Evolutionary conservation across 169 alveolate genomes (phyloP), one percentile per base, ranked within the genome.

Genomic region (Cryptosporidium felis): DNA sequence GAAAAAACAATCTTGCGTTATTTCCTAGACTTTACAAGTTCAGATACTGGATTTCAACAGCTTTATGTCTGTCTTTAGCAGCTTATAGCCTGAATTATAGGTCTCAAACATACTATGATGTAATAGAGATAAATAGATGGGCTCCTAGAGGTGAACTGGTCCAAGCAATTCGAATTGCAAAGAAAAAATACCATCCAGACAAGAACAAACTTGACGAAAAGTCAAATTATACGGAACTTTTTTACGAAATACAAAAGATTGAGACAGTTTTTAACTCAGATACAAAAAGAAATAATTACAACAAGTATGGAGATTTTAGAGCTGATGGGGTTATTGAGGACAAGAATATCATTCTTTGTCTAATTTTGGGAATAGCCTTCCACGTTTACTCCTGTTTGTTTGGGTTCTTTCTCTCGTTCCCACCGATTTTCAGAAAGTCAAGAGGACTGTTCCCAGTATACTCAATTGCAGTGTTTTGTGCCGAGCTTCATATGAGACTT

Each of bases 131-230:
- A 12, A 67, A 56, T 74, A 49, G 67, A 32, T 74, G 85, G 85
- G 85, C 85, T 18, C 59, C 85, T 14, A 49, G 85, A 23, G 36
- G 47, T 3, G 85, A 74, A 40, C 32, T 74, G 1, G 61, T 56
- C 23, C 85, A 74, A 18, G 67, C 85, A 32, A 74, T 74, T 30
- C 32, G 85, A 49, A 14, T 74, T 10, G 85, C 85, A 4, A 74
- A 74, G 59, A 74, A 74, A 42, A 74, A 74, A 30, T 74, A 74
- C 26, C 85, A 74, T 49, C 85, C 85, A 0, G 85, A 74, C 36
- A 74, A 74, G 21, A 74, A 49, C 58, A 53, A 36, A 34, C 40
- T 38, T 10, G 85, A 74, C 40, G 85, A 74, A 18, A 74, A 56
- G 46, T 36, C 66, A 9, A 36, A 18, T 28, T 74, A 60, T 3